Base-by-base conservation (phyloP, 192 early-diverging fungal species). In the Coemansia sp. region DNA sequence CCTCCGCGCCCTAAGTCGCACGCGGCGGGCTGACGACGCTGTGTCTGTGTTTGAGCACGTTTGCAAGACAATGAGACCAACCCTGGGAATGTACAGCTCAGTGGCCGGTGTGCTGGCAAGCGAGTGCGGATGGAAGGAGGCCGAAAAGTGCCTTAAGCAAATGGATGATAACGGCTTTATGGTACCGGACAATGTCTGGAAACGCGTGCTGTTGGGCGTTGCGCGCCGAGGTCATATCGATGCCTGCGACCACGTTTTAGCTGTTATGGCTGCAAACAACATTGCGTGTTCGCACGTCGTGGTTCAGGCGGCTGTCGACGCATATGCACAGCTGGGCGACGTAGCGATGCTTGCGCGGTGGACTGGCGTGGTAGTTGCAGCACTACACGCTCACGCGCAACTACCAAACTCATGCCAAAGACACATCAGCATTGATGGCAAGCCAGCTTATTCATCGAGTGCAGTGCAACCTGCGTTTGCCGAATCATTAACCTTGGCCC, bases 311-410 rank as follows among this genome's bases (percentile, higher is more conserved):
- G 68, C 77, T 7, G 54, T 80, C 37, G 68, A 74, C 39, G 65
- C 43, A 21, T 80, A 62, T 68, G 61, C 69, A n/a, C 68, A 59
- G 59, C 61, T 56, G 6, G 68, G 72, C 0, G 57, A 68, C 55
- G 41, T 68, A 29, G 72, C 65, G 1, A 71, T 80, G 77, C 59
- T 74, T 37, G 37, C 63, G 55, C 72, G 69, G 29, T 80, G 77
- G 77, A 68, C 64, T 62, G 31, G 59, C 14, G 65, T 74, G 19
- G 39, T 80, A 11, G 43, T 65, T 29, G 56, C 59, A 16, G 55
- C 72, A 1, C 59, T 80, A 25, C n/a, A 11, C 11, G 67, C 52
- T 14, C 76, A 79, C 12, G 60, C 57, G 5, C 27, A 26, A 6
- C 39, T 57, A 11, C 41, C 63, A 11, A 9, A 22, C 6, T 22